Percentiles rank a stretch among this genome's conserved stretches.
Conservation (phyloP, 1,284 basidiomycete species). For the Farysia itapuensis region DNA sequence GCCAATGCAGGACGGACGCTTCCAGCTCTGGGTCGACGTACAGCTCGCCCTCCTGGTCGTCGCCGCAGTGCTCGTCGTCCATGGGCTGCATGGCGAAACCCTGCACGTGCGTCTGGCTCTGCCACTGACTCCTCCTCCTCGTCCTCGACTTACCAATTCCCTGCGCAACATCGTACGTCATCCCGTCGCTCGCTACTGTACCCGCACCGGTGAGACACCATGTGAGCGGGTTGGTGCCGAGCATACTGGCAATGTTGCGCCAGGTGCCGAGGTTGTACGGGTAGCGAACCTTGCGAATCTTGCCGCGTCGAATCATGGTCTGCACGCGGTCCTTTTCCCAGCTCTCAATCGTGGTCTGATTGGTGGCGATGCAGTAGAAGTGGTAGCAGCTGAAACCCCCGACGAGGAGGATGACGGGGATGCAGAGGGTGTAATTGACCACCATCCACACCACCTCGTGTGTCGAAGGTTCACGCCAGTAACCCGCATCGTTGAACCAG, state of each 20-base stretch:
- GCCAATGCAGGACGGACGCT: conserved; percentile 16
- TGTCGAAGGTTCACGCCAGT: conserved; percentile 71
- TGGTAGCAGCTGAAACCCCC: conserved; percentile 79
- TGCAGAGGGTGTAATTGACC: conserved; percentile 80
- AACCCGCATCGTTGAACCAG: conserved; percentile 30
- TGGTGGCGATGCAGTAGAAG: conserved; percentile 75
- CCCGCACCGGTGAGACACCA: conserved; percentile 76
- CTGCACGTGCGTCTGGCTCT: neutral
- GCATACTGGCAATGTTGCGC: conserved; percentile 73
- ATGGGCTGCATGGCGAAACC: neutral
- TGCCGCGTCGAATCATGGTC: conserved; percentile 78
- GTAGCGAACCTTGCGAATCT: conserved; percentile 80
- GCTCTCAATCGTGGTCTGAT: conserved; percentile 92
- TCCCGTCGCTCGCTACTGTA: conserved; percentile 69
- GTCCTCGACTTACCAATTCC: conserved; percentile 8
- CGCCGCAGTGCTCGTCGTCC: neutral
- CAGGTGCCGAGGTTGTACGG: conserved; percentile 80
- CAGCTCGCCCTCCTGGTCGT: conserved; percentile 2
- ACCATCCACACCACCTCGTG: conserved; percentile 79
- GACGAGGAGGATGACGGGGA: conserved; percentile 82
- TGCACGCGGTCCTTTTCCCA: conserved; percentile 97
- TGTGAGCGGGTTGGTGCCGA: conserved; percentile 72
- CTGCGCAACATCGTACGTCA: conserved; percentile 65
- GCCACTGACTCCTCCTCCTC: neutral
- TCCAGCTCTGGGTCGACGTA: conserved; percentile 19